These are phyloP conservation scores for Penicillium tannophilum DNA, from an alignment of 495 filamentous ascomycete species.

Conservation along the genomic window DNA sequence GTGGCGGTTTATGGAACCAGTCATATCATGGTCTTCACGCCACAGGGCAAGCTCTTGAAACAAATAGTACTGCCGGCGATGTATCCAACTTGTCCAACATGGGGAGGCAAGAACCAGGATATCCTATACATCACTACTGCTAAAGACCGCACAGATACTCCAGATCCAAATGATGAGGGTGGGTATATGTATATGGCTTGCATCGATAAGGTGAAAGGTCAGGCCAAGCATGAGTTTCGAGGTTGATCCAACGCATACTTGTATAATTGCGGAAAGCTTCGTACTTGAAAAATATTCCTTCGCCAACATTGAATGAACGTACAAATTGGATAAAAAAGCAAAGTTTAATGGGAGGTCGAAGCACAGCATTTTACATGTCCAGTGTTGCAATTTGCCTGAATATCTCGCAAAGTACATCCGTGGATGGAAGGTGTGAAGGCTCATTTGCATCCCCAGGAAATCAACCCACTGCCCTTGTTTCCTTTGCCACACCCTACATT, in stretches of 20 bases:
- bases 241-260: slow-evolving; percentile 6
- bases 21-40: slow-evolving; percentile 22
- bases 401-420: not conserved
- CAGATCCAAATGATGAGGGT: slow-evolving; percentile 20
- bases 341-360: no score
- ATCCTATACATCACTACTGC: slow-evolving; percentile 17
- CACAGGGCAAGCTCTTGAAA: slow-evolving; percentile 17
- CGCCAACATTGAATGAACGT: no score
- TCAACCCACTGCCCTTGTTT: no score
- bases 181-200: slow-evolving; percentile 25
- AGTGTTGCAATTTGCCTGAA: no score
- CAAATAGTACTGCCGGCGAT: slow-evolving; percentile 21
- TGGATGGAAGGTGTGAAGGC: not conserved
- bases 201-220: slow-evolving; percentile 9
- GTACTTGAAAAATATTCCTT: no score
- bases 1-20: slow-evolving; percentile 21
- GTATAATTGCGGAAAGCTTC: not conserved
- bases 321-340: no score
- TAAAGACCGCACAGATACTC: slow-evolving; percentile 14
- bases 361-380: no score
- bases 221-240: slow-evolving; percentile 23
- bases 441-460: no score
- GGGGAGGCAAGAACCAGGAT: slow-evolving; percentile 17
- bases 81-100: slow-evolving; percentile 21
- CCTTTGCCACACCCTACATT: no score